phyloP scores from a whole-genome alignment of 768 basidiomycete species.

The Tulasnella sp. region DNA sequence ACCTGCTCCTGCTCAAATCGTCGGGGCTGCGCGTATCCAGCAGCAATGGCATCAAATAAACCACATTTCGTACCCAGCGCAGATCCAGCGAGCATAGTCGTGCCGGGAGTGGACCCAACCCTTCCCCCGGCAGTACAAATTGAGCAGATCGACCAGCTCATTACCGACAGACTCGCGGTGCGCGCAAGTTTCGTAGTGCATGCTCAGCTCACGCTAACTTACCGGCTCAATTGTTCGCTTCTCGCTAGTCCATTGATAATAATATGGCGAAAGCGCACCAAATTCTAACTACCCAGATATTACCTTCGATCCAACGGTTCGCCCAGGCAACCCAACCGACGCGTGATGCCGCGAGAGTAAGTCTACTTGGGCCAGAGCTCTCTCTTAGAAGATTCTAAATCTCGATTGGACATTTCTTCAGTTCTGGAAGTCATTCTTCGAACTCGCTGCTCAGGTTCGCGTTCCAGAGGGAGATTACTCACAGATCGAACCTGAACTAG shows the following conservation, averaged over 20 bases:
- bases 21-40: background rate
- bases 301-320: constrained; percentile 89
- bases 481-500: constrained; percentile 34
- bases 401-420: constrained; percentile 37
- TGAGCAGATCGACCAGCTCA: constrained; percentile 93
- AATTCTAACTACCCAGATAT: constrained; percentile 68
- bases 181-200: background rate
- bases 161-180: constrained; percentile 87
- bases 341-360: constrained; percentile 82
- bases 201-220: background rate
- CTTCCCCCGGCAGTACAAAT: constrained; percentile 77
- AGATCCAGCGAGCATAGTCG: constrained; percentile 59
- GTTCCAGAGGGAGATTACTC: constrained; percentile 71
- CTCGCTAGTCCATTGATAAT: constrained; percentile 78
- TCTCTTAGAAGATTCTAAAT: background rate
- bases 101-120: constrained; percentile 68
- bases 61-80: constrained; percentile 44
- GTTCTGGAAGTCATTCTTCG: constrained; percentile 98
- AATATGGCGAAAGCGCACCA: constrained; percentile 90
- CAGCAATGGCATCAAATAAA: background rate
- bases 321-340: constrained; percentile 83
- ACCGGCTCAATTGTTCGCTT: background rate
- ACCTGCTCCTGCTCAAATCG: no score
- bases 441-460: constrained; percentile 83
- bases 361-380: constrained; percentile 30